These are phyloP conservation scores for Conticribra weissflogii DNA, from an alignment of 108 stramenopile genomes.

Conservation along the genomic window DNA sequence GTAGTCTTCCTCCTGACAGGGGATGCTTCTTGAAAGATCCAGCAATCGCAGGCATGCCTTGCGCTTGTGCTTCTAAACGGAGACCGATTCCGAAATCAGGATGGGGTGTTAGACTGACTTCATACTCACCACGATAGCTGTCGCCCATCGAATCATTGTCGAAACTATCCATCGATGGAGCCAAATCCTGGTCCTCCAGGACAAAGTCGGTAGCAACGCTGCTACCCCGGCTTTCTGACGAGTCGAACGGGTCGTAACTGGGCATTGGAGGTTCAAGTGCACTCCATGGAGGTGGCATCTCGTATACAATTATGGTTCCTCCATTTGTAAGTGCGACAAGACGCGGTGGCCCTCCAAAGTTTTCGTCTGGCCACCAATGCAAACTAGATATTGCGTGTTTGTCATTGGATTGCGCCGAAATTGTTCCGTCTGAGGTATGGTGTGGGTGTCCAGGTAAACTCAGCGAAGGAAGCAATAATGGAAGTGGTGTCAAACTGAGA, in stretches of 20 bases:
- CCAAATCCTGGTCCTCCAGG: conserved; percentile 24
- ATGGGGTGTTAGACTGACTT: conserved; percentile 75
- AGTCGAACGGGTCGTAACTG: conserved; percentile 68
- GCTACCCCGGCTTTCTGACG: conserved; percentile 36
- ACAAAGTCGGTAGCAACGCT: conserved; percentile 42
- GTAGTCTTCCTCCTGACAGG: conserved; percentile 77
- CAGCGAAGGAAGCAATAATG: conserved; percentile 67
- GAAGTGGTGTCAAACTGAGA: conserved; percentile 64
- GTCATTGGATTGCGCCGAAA: conserved; percentile 6
- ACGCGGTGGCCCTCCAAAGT: conserved; percentile 71
- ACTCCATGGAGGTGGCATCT: conserved; percentile 80
- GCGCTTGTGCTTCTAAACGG: conserved; percentile 72
- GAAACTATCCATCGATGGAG: conserved; percentile 13
- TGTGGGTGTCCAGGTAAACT: conserved; percentile 45
- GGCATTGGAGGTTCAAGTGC: conserved; percentile 80
- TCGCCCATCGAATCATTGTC: conserved; percentile 26
- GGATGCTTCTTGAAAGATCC: conserved; percentile 90
- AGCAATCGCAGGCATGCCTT: conserved; percentile 81
- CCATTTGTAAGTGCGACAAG: conserved; percentile 63
- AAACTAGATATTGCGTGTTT: conserved; percentile 48
- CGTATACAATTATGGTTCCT: conserved; percentile 67
- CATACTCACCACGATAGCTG: conserved; percentile 55
- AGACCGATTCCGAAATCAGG: conserved; percentile 87
- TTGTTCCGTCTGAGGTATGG: background rate
- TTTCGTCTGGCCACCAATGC: conserved; percentile 80